Conservation (phyloP, 352 stramenopile species). For the Pythium brachiatum region DNA sequence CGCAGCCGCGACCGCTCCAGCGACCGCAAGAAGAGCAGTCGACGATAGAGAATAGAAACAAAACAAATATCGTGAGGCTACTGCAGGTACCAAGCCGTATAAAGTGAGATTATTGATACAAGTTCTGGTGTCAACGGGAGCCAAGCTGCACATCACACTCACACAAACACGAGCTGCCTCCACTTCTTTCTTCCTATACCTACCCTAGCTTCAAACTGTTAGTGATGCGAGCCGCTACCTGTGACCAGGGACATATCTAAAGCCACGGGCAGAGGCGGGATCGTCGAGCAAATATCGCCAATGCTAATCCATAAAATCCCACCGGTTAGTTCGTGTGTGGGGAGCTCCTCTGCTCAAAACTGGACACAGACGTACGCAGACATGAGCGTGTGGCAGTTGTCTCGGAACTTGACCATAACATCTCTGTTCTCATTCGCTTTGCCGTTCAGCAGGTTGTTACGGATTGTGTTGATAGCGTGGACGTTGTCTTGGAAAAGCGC, state of each 20-base stretch:
- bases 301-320: constrained; percentile 33
- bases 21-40: constrained; percentile 24
- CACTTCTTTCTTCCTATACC: not conserved
- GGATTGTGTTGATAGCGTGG: constrained; percentile 57
- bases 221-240: constrained; percentile 7
- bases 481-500: constrained; percentile 71
- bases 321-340: too few species aligned
- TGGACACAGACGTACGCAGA: constrained; percentile 70
- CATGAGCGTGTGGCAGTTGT: constrained; percentile 61
- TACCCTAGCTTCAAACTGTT: not conserved
- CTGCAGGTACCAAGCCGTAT: too few species aligned
- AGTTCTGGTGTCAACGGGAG: not conserved
- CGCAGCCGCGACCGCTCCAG: constrained; percentile 30
- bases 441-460: constrained; percentile 63
- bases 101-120: constrained; percentile 11
- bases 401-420: constrained; percentile 64
- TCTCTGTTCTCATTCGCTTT: constrained; percentile 46
- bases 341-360: too few species aligned
- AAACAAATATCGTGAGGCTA: too few species aligned
- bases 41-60: constrained; percentile 12
- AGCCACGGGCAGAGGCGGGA: constrained; percentile 62
- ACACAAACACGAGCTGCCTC: not conserved
- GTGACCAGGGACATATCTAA: constrained; percentile 65
- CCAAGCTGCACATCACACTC: not conserved
- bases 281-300: constrained; percentile 51